Base-by-base conservation (phyloP, 2,329 filamentous ascomycete genomes). In the Botryosphaeria dothidea region DNA sequence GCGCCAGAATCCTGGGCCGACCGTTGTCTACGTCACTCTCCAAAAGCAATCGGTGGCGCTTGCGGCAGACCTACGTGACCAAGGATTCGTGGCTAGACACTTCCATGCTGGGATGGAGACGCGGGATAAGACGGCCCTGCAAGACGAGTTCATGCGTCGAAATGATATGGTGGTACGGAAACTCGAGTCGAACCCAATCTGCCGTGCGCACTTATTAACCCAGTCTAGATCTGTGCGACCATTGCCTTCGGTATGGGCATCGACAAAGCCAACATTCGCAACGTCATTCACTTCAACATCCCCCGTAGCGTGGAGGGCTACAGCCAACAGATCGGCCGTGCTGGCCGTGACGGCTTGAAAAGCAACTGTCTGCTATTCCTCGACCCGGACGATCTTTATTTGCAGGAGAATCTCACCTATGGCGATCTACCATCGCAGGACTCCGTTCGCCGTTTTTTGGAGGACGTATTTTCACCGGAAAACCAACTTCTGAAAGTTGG, bases 241-340 rank as follows among this genome's bases (percentile, higher is more conserved):
- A 86, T 86, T 45, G 85, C 85, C 0, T 87, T 87, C 58, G 85
- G 85, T 0, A 87, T 87, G 85, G 85, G 85, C 0, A 86, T 87
- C 19, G 85, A 87, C 70, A 87, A 87, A 66, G 66, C 78, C 36
- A 78, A 84, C 56, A 86, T 87, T 45, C 79, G 85, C 6, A 86
- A 84, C 65, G 79, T 87, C 36, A 69, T 86, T 9, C 84, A 86
- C 66, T 85, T 80, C 68, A 82, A 84, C 58, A 72, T 85, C 2
- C 77, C 85, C 0, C 79, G 76, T 62, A 85, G 82, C 7, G 72
- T 87, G 1, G 85, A 87, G 67, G 84, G 84, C 29, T 87, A 87
- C 69, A 85, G 83, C 52, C 85, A 87, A 63, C 84, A 86, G 67
- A 81, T 87, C 52, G 85, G 85, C 2, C 81, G 85, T 58, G 84